Percentiles rank a stretch among this genome's conserved stretches.
phyloP scores from a whole-genome alignment of 495 filamentous ascomycete genomes.

The Paragyromitra xinjiangensis region DNA sequence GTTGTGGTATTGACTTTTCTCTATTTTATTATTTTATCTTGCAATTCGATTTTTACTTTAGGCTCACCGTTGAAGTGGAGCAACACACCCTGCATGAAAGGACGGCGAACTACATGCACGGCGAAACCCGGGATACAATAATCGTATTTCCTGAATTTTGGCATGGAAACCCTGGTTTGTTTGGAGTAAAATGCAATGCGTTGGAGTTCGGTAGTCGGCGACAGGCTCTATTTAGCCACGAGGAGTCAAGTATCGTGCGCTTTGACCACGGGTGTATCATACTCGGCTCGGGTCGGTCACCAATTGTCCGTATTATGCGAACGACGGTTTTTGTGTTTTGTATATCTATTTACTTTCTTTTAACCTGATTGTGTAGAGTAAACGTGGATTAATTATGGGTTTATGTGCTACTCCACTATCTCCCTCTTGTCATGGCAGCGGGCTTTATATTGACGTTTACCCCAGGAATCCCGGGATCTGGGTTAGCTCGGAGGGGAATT shows the following conservation, averaged over 20 bases:
- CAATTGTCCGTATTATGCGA: too few relatives aligned
- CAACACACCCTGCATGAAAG: too few relatives aligned
- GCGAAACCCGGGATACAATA: constrained; percentile 23
- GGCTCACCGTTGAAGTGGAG: too few relatives aligned
- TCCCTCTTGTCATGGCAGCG: constrained; percentile 1
- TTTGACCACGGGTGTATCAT: too few relatives aligned
- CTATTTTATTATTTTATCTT: neutral
- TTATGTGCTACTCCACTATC: too few relatives aligned
- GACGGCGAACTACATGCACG: neutral
- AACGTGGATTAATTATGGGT: too few relatives aligned
- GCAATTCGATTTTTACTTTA: neutral
- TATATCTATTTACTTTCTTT: too few relatives aligned
- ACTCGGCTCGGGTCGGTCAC: too few relatives aligned
- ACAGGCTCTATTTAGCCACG: neutral
- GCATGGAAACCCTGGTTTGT: constrained; percentile 26
- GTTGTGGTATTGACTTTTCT: neutral
- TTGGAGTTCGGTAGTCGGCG: neutral
- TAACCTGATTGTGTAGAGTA: too few relatives aligned
- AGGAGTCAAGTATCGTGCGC: too few relatives aligned
- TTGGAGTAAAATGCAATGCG: neutral
- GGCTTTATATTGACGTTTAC: constrained; percentile 17
- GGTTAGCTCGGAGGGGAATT: constrained; percentile 27
- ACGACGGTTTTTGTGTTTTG: too few relatives aligned
- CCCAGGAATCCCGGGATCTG: constrained; percentile 21
- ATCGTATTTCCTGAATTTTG: neutral